Evolutionary conservation across 2,329 filamentous ascomycete genomes (phyloP).

Genomic region (Colletotrichum sp.): DNA sequence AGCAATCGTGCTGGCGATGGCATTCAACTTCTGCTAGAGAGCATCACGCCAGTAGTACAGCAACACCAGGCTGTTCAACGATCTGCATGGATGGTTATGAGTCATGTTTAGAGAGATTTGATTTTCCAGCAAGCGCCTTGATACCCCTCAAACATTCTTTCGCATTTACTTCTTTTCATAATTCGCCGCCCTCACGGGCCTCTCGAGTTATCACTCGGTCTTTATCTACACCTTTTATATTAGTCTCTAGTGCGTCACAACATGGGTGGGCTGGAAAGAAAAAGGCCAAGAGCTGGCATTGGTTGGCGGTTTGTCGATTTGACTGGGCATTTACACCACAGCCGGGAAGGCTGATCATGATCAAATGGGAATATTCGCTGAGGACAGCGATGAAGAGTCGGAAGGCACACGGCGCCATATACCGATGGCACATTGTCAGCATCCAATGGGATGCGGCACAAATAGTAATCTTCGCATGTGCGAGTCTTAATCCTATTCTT

Average conservation of each 20-base stretch:
- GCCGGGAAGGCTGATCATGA: neutral
- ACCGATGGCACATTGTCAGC: neutral
- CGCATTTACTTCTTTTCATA: neutral
- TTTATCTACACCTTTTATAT: neutral
- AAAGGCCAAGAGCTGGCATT: neutral
- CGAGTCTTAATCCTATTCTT: constrained; percentile 8
- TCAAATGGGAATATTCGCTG: neutral
- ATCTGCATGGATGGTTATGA: constrained; percentile 3
- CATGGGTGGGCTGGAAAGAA: neutral
- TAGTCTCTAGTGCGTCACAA: neutral
- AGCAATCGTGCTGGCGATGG: neutral
- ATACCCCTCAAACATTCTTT: constrained; percentile 15
- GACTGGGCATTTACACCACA: neutral
- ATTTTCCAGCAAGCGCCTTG: constrained; percentile 21
- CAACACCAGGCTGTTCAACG: neutral
- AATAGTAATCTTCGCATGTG: constrained; percentile 4
- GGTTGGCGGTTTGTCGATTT: neutral
- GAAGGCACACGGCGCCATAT: neutral
- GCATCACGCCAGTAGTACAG: neutral
- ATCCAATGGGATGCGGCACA: neutral
- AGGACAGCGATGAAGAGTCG: neutral
- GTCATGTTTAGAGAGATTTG: constrained; percentile 21
- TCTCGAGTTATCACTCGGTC: neutral
- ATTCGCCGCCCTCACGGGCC: neutral
- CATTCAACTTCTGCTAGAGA: neutral